Base-by-base conservation (phyloP, 495 filamentous ascomycete genomes). In the Annulohypoxylon stygium region DNA sequence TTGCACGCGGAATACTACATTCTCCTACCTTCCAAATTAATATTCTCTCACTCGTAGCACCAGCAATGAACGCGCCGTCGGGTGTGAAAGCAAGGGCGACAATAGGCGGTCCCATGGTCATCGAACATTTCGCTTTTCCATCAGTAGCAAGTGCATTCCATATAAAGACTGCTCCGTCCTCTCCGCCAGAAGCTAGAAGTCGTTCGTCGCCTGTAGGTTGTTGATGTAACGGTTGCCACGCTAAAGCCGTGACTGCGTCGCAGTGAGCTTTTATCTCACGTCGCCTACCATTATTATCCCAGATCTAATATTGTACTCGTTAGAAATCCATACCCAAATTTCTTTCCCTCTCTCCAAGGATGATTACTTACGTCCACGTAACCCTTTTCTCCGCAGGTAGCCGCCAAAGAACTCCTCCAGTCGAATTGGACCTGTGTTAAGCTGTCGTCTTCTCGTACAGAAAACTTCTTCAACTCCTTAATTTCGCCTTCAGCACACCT, bases 11-110 rank as follows among this genome's bases (percentile, higher is more conserved):
- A 47, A 89, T 82, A 39, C 85, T 84, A 8, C 87, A 89, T 18
- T 90, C 89, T 45, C 90, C 90, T 8, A 88, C 85, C 71, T 91
- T 92, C 92, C 91, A 94, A 14, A 94, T 90, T 47, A 91, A 83
- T 18, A 93, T 83, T 55, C 81, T 84, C 61, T 91, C 87, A 61
- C 82, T 86, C 20, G 89, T 90, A 10, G 90, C 92, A 12, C 88
- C 92, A 23, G 91, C 90, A 43, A 95, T 83, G 54, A 90, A 88
- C 47, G 86, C 88, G 10, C 92, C 92, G 70, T 94, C 91, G 0
- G 92, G 90, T 0, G 91, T 92, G 69, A 93, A 93, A 11, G 89
- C 83, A 47, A 92, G 81, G 10, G 88, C 86, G 41, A 90, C 82
- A 43, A 91, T 88, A 0, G 91, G 86, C 2, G 79, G 80, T 0